phyloP scores from a whole-genome alignment of 1,284 basidiomycete genomes.

The Irpex sp. region DNA sequence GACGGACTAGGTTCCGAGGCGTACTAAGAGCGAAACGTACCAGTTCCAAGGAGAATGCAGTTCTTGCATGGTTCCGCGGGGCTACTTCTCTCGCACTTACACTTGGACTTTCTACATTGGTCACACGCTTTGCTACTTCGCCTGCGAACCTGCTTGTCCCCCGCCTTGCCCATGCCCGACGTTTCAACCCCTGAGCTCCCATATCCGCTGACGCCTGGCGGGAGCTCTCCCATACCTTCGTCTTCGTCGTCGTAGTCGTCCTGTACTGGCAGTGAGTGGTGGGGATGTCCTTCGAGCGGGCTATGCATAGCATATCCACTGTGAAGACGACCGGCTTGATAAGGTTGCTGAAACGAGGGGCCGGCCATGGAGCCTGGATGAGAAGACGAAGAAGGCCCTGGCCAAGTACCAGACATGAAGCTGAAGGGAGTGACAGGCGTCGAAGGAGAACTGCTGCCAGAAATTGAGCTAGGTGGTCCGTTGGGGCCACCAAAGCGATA shows the following conservation, averaged over 20 bases:
- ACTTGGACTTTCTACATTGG: slow-evolving; percentile 79
- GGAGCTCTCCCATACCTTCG: slow-evolving; percentile 31
- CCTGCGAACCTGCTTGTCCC: slow-evolving; percentile 54
- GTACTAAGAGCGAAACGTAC: slow-evolving; percentile 37
- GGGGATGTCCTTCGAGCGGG: slow-evolving; percentile 20
- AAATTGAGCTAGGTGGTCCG: slow-evolving; percentile 17
- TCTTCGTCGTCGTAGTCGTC: slow-evolving; percentile 36
- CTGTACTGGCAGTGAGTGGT: slow-evolving; percentile 21
- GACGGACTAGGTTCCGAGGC: neutral
- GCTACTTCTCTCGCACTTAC: slow-evolving; percentile 65
- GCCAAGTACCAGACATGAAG: slow-evolving; percentile 29
- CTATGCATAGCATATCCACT: slow-evolving; percentile 17
- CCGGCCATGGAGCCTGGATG: slow-evolving; percentile 19
- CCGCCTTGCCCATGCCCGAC: slow-evolving; percentile 19
- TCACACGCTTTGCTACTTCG: slow-evolving; percentile 77
- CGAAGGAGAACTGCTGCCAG: slow-evolving; percentile 20
- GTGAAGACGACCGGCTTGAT: slow-evolving; percentile 22
- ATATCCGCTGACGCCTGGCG: slow-evolving; percentile 19
- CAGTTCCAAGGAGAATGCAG: slow-evolving; percentile 65
- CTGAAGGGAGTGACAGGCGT: slow-evolving; percentile 26
- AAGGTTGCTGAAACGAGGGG: slow-evolving; percentile 21
- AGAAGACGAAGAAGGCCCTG: slow-evolving; percentile 15
- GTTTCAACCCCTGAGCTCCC: slow-evolving; percentile 14
- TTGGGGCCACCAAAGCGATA: slow-evolving; percentile 25
- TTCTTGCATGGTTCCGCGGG: slow-evolving; percentile 62